phyloP scores from a whole-genome alignment of 306 rosid genomes.

The Quercus gilva region DNA sequence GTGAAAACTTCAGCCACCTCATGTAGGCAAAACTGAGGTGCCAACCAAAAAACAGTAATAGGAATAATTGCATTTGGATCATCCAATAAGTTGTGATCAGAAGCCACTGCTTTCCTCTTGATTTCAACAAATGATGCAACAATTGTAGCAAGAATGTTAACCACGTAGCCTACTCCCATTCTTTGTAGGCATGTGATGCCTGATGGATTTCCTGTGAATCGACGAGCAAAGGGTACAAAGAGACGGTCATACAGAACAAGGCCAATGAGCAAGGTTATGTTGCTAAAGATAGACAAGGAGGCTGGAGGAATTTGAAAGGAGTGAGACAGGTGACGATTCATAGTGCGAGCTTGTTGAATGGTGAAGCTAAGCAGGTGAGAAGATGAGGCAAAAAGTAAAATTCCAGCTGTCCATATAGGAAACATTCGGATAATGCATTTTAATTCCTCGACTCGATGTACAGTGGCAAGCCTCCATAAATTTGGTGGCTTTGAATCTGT shows the following conservation, averaged over 20 bases:
- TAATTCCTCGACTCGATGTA: constrained; percentile 73
- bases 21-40: constrained; percentile 62
- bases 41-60: constrained; percentile 72
- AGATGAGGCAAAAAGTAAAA: constrained; percentile 44
- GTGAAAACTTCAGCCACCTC: constrained; percentile 68
- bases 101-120: constrained; percentile 53
- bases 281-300: constrained; percentile 52
- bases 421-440: constrained; percentile 70
- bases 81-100: constrained; percentile 45
- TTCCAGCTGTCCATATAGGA: constrained; percentile 70
- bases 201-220: constrained; percentile 55
- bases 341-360: constrained; percentile 67
- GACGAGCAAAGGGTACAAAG: constrained; percentile 52
- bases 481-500: constrained; percentile 40
- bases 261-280: constrained; percentile 57
- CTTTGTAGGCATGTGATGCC: constrained; percentile 80
- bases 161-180: constrained; percentile 67
- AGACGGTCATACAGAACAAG: constrained; percentile 65
- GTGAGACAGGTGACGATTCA: constrained; percentile 53
- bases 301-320: constrained; percentile 72
- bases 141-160: constrained; percentile 56
- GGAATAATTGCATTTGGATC: constrained; percentile 58
- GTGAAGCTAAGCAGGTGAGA: constrained; percentile 66
- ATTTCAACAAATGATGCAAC: constrained; percentile 60
- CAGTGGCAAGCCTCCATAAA: constrained; percentile 62